Evolutionary conservation across 768 basidiomycete species (phyloP), one percentile per base, ranked within the genome.

Genomic region (Mrakia gelida): DNA sequence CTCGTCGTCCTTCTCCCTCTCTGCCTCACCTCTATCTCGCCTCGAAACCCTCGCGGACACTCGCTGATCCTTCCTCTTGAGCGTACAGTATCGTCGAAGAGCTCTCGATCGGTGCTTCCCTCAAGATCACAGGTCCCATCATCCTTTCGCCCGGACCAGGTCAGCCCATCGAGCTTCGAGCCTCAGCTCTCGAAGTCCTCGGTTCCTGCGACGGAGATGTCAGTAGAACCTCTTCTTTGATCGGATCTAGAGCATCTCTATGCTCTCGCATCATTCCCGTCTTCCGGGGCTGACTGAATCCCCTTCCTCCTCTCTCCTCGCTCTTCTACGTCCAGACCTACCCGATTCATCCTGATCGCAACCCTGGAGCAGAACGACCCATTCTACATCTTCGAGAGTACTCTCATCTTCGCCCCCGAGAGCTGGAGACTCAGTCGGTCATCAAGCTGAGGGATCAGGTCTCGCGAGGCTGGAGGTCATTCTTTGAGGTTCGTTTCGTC

Each of bases 301-400:
- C 38, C 80, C 13, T 54, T 16, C 34, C 63, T 61, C 13, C 1
- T 54, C 32, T 16, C 34, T 67, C 43, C 59, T 30, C 41, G 13
- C 26, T n/a, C 18, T n/a, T 56, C 59, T n/a, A 28, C 59, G 1
- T 28, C 30, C 41, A 56, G 70, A 41, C n/a, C 1, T 67, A 65
- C 75, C 54, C 75, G 62, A 11, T 75, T 59, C 28, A 75, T 9
- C 72, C 67, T 21, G 73, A n/a, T 32, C 75, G 56, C 26, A 62
- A 68, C n/a, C 52, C 43, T 41, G 59, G 70, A 61, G 9, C 75
- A 94, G 94, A 85, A 85, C 67, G 98, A 96, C 84, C 94, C 94
- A 0, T 94, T 97, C 73, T 95, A 95, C 84, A 98, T 81, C 87
- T 97, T 43, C 89, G 96, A 11, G 92, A 95, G 77, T 88, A 95